phyloP scores from a whole-genome alignment of 2,329 filamentous ascomycete genomes.

The Aspergillus terreus region DNA sequence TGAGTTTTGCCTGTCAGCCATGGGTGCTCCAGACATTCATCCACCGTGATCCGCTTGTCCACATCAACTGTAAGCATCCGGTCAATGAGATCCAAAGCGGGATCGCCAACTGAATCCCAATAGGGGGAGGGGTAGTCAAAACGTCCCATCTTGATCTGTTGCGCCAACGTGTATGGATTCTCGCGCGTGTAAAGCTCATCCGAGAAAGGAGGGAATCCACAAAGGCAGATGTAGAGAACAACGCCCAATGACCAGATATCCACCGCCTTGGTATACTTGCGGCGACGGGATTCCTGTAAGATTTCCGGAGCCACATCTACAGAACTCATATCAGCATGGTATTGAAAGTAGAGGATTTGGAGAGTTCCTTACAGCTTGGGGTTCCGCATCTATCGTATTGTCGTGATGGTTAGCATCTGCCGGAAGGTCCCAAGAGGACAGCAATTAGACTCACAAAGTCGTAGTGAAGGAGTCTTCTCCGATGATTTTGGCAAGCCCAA shows the following conservation, averaged over 20 bases:
- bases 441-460: conserved; percentile 60
- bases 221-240: conserved; percentile 93
- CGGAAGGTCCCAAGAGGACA: not conserved
- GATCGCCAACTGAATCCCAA: conserved; percentile 84
- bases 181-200: conserved; percentile 81
- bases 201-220: conserved; percentile 94
- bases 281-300: conserved; percentile 72
- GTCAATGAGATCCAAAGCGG: conserved; percentile 89
- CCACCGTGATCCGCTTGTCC: conserved; percentile 77
- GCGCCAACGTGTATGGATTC: conserved; percentile 79
- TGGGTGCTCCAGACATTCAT: conserved; percentile 85
- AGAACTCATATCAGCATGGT: conserved; percentile 11
- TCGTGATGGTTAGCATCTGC: not conserved
- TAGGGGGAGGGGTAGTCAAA: conserved; percentile 97
- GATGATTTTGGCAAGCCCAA: conserved; percentile 96
- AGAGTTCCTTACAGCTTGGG: conserved; percentile 67
- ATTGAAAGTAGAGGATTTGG: not conserved
- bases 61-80: conserved; percentile 88
- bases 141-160: conserved; percentile 82
- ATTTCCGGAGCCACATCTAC: conserved; percentile 90
- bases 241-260: conserved; percentile 98
- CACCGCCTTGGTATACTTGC: conserved; percentile 90
- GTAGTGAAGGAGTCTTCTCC: conserved; percentile 98
- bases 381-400: conserved; percentile 64
- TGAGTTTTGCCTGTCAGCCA: conserved; percentile 68